Conservation (phyloP, 2,329 filamentous ascomycete genomes). For the Furcasterigmium sp. region DNA sequence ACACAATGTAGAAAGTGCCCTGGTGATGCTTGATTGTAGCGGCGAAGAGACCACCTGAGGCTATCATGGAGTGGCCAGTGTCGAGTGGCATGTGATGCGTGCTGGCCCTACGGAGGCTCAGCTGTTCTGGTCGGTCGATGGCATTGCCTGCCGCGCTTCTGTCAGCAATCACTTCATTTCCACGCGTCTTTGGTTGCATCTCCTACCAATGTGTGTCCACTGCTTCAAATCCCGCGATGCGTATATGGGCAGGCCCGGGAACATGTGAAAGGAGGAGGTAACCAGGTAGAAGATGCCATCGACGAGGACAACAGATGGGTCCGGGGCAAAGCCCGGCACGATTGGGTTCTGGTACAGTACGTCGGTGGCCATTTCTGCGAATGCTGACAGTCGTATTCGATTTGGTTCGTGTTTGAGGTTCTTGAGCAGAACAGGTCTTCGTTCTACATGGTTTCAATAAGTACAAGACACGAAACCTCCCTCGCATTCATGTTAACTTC, state of each 20-base stretch:
- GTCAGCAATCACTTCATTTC: not conserved
- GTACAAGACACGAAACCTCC: no score
- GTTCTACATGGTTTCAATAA: no score
- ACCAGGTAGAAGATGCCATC: constrained; percentile 28
- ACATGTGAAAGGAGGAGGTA: constrained; percentile 55
- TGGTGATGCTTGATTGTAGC: constrained; percentile 16
- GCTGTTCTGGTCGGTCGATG: not conserved
- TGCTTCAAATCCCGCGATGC: constrained; percentile 23
- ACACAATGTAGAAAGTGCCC: constrained; percentile 18
- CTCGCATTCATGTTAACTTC: no score
- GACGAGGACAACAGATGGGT: constrained; percentile 20
- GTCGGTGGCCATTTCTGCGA: not conserved
- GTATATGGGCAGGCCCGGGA: constrained; percentile 43
- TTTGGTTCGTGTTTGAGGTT: not conserved
- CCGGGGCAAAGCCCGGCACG: constrained; percentile 22
- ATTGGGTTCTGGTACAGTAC: constrained; percentile 17
- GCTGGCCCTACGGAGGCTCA: not conserved
- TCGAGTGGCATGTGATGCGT: constrained; percentile 2
- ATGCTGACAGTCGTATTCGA: not conserved
- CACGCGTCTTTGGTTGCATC: not conserved
- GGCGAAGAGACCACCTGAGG: constrained; percentile 13
- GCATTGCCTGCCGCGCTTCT: not conserved
- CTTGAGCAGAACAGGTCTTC: no score
- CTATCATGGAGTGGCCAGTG: not conserved
- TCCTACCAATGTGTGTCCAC: constrained; percentile 21